phyloP scores from a whole-genome alignment of 192 early-diverging fungal species.

The Umbelopsis sp. region DNA sequence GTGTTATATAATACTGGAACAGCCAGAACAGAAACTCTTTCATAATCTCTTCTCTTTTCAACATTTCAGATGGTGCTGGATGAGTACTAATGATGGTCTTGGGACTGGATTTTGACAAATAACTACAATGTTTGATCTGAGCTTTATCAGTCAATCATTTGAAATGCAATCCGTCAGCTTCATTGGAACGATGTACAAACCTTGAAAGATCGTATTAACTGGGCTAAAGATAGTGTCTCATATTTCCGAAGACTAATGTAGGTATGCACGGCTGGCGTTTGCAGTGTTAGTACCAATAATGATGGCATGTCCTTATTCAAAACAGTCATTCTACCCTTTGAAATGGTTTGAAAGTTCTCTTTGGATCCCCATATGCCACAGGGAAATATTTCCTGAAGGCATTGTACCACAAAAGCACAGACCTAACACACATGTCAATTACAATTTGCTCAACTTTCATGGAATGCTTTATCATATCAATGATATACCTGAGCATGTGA shows the following conservation, averaged over 20 bases:
- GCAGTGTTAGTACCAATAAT: background rate
- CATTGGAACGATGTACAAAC: conserved; percentile 34
- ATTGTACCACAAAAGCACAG: conserved; percentile 48
- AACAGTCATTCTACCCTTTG: conserved; percentile 44
- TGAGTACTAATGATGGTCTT: conserved; percentile 13
- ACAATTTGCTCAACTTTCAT: background rate
- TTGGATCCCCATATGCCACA: conserved; percentile 61
- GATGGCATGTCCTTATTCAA: background rate
- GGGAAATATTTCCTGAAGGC: conserved; percentile 62
- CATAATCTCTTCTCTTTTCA: conserved; percentile 59
- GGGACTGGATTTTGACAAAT: background rate
- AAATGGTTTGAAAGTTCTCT: conserved; percentile 55
- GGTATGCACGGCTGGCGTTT: conserved; percentile 46
- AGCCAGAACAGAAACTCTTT: conserved; percentile 71
- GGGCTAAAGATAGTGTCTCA: conserved; percentile 63
- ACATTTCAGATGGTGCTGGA: conserved; percentile 44
- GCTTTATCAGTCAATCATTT: too few species aligned
- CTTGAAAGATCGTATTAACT: conserved; percentile 58
- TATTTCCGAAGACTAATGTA: conserved; percentile 61
- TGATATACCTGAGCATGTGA: conserved; percentile 12
- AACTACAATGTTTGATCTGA: conserved; percentile 11
- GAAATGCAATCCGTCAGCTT: too few species aligned
- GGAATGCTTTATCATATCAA: conserved; percentile 15
- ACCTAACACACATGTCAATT: conserved; percentile 35
- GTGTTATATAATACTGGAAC: conserved; percentile 58